Evolutionary conservation across 345 rosid genomes (phyloP).

Genomic region (Hibiscus trionum): DNA sequence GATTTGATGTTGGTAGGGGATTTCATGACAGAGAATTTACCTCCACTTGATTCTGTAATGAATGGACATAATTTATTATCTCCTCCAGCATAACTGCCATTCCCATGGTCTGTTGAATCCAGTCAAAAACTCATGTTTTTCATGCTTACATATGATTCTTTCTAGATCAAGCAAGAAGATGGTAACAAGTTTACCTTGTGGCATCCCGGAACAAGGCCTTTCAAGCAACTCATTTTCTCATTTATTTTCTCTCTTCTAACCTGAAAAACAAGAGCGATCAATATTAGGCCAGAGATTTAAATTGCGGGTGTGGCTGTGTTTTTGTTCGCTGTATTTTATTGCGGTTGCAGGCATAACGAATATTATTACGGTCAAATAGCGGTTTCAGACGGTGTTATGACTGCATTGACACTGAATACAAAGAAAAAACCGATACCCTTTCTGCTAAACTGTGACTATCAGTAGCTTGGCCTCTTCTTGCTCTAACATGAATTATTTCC

Average conservation of each 20-base stretch:
- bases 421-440: slow-evolving; percentile 25
- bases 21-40: neutral
- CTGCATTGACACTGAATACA: too few species aligned
- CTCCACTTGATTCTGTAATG: neutral
- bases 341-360: too few species aligned
- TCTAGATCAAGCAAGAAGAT: neutral
- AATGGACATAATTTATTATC: slow-evolving; percentile 33
- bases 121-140: neutral
- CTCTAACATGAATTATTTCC: slow-evolving; percentile 29
- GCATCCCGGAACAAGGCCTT: slow-evolving; percentile 54
- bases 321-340: too few species aligned
- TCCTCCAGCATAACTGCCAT: slow-evolving; percentile 67
- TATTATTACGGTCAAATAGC: too few species aligned
- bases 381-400: too few species aligned
- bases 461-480: slow-evolving; percentile 42
- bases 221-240: slow-evolving; percentile 37
- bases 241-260: slow-evolving; percentile 56
- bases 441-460: slow-evolving; percentile 61
- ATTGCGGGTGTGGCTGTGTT: too few species aligned
- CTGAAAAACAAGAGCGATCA: slow-evolving; percentile 10
- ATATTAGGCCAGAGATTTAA: too few species aligned
- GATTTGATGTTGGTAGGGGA: neutral
- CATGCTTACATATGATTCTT: neutral
- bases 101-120: slow-evolving; percentile 48
- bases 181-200: slow-evolving; percentile 28